Evolutionary conservation across 2,329 filamentous ascomycete genomes (phyloP).

Genomic region (Ceratocystis diversiconidia): DNA sequence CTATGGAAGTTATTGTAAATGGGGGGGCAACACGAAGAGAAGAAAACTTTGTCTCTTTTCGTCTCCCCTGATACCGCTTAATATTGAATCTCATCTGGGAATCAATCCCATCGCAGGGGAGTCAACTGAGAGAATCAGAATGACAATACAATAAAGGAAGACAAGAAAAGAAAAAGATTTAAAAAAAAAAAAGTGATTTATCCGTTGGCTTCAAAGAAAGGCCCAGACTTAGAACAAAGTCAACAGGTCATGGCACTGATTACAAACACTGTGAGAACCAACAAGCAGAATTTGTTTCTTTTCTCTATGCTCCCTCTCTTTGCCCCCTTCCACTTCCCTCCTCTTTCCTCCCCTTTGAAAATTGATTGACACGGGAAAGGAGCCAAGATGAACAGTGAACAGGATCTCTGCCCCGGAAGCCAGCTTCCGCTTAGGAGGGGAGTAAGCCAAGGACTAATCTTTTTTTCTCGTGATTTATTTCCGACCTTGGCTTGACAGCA

Average conservation of each 20-base stretch:
- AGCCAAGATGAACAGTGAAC: neutral
- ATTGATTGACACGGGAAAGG: conserved; percentile 1
- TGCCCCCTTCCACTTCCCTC: neutral
- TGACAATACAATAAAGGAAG: neutral
- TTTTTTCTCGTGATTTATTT: conserved; percentile 1
- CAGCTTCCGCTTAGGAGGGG: neutral
- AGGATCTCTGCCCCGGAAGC: neutral
- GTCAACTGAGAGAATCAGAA: neutral
- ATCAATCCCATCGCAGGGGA: neutral
- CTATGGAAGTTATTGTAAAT: neutral
- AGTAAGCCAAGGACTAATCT: neutral
- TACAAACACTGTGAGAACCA: neutral
- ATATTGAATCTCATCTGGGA: neutral
- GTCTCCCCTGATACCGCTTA: neutral
- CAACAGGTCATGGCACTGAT: neutral
- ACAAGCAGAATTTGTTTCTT: neutral
- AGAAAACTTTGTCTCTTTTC: neutral
- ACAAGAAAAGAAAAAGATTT: neutral
- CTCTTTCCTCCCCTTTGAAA: neutral
- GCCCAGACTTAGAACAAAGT: neutral
- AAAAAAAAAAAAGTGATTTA: neutral
- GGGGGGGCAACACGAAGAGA: neutral
- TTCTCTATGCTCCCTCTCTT: neutral
- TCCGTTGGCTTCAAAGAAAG: neutral
- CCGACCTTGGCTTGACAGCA: neutral